A percentile compares a stretch with the other conserved stretches of the same genome.
These are phyloP conservation scores for Sisymbrium irio DNA, from an alignment of 345 rosid species.

Conservation along the genomic window DNA sequence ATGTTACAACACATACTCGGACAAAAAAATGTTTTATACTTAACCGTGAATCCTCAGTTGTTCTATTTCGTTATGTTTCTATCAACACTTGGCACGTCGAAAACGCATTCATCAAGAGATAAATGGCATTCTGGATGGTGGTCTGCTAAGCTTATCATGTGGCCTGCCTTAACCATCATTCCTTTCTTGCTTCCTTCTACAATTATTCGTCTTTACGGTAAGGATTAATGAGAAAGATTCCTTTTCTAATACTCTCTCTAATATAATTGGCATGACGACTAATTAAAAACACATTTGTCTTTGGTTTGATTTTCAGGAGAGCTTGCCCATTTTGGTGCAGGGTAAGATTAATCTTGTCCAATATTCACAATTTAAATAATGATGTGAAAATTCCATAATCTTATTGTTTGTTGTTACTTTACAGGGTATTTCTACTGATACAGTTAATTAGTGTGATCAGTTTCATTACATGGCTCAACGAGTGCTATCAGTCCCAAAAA, in stretches of 20 bases:
- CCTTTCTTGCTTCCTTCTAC: slow-evolving; percentile 74
- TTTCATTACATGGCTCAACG: slow-evolving; percentile 83
- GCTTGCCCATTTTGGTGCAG: slow-evolving; percentile 97
- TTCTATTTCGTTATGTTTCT: slow-evolving; percentile 77
- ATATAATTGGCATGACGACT: not conserved
- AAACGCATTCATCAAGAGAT: slow-evolving; percentile 58
- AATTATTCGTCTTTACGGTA: slow-evolving; percentile 73
- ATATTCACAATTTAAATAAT: slow-evolving; percentile 12
- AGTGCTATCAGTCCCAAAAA: slow-evolving; percentile 62
- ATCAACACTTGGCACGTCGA: slow-evolving; percentile 64
- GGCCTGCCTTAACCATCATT: slow-evolving; percentile 59
- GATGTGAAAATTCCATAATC: slow-evolving; percentile 15
- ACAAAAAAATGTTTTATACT: slow-evolving; percentile 26
- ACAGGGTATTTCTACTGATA: slow-evolving; percentile 90
- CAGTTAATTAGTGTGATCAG: slow-evolving; percentile 90
- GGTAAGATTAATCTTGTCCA: slow-evolving; percentile 47
- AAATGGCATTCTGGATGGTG: slow-evolving; percentile 98
- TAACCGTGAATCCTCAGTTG: slow-evolving; percentile 40
- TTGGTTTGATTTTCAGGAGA: slow-evolving; percentile 59
- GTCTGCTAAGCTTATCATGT: slow-evolving; percentile 61
- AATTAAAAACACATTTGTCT: not conserved
- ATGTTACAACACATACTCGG: not conserved
- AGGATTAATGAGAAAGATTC: slow-evolving; percentile 8
- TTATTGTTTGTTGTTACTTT: slow-evolving; percentile 22
- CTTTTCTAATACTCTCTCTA: not conserved